phyloP scores from a whole-genome alignment of 768 basidiomycete species.

The Macrocybe gigantea region DNA sequence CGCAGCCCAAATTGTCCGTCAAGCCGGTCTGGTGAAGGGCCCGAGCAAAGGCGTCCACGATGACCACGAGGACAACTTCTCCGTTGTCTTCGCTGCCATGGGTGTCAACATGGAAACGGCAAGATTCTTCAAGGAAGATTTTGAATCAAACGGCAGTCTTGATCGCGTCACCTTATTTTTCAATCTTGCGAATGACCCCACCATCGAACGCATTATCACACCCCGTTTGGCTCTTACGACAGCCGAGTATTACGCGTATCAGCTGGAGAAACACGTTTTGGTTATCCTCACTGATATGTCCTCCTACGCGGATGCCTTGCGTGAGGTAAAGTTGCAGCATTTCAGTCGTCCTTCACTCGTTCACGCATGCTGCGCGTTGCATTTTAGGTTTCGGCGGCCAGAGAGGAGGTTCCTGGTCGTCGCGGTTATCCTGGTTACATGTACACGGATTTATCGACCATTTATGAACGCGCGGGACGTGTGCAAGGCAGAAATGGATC shows the following conservation, averaged over 20 bases:
- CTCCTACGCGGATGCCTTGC: constrained; percentile 93
- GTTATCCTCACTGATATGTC: constrained; percentile 99
- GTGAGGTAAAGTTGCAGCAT: constrained; percentile 56
- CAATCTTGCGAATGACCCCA: constrained; percentile 98
- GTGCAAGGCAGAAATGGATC: constrained; percentile 97
- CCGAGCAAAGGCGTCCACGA: constrained; percentile 98
- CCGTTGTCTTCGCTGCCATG: constrained; percentile 99
- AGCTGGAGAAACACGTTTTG: constrained; percentile 98
- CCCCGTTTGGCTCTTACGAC: constrained; percentile 97
- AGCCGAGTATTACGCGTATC: constrained; percentile 99
- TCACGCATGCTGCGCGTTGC: constrained; percentile 7
- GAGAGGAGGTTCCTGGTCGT: constrained; percentile 98
- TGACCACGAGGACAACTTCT: constrained; percentile 99
- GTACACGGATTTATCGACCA: constrained; percentile 99
- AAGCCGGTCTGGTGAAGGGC: constrained; percentile 94
- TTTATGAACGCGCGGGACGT: constrained; percentile 98
- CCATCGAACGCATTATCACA: constrained; percentile 99
- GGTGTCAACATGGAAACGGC: constrained; percentile 99
- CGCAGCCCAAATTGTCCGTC: constrained; percentile 99
- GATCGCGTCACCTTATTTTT: constrained; percentile 98
- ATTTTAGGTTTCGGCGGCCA: constrained; percentile 87
- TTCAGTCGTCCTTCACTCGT: neutral
- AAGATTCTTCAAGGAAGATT: constrained; percentile 99
- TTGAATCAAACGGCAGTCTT: constrained; percentile 96
- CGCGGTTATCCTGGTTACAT: constrained; percentile 98